Percentiles rank a stretch among this genome's conserved stretches.
phyloP scores from a whole-genome alignment of 306 rosid genomes.

The Quercus dentata region DNA sequence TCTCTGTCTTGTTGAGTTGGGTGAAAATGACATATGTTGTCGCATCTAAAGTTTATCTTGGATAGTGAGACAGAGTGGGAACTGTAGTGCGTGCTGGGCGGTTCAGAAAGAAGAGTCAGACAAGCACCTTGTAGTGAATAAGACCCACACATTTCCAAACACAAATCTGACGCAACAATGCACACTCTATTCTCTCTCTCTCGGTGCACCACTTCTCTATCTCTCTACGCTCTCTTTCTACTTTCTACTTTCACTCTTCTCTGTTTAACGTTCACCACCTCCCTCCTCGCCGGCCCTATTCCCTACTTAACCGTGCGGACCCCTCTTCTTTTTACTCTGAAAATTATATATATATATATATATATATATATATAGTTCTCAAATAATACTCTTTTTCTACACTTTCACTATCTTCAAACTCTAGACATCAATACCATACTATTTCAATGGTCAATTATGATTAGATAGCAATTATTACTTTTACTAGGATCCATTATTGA shows the following conservation, averaged over 20 bases:
- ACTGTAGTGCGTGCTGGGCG: conserved; percentile 14
- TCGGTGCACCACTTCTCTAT: conserved; percentile 18
- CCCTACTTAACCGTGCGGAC: background rate
- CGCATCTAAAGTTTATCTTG: conserved; percentile 16
- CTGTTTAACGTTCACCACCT: background rate
- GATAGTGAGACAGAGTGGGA: background rate
- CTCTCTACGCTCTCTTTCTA: conserved; percentile 6
- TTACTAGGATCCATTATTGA: too few species aligned
- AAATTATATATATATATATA: too few species aligned
- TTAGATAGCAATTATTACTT: too few species aligned
- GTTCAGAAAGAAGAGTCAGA: conserved; percentile 13
- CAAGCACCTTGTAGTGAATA: conserved; percentile 31
- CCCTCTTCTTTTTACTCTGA: background rate
- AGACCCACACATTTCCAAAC: conserved; percentile 39
- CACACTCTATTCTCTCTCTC: background rate
- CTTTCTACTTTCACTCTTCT: conserved; percentile 3
- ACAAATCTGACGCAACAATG: conserved; percentile 16
- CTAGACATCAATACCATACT: too few species aligned
- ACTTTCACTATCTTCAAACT: too few species aligned
- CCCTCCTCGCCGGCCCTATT: background rate
- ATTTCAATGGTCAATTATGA: too few species aligned
- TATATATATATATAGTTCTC: too few species aligned
- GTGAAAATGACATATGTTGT: conserved; percentile 34
- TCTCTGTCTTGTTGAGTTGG: conserved; percentile 54
- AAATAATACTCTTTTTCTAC: too few species aligned